phyloP scores from a whole-genome alignment of 176 grass and related monocot genomes.

The Triticum turgidum region DNA sequence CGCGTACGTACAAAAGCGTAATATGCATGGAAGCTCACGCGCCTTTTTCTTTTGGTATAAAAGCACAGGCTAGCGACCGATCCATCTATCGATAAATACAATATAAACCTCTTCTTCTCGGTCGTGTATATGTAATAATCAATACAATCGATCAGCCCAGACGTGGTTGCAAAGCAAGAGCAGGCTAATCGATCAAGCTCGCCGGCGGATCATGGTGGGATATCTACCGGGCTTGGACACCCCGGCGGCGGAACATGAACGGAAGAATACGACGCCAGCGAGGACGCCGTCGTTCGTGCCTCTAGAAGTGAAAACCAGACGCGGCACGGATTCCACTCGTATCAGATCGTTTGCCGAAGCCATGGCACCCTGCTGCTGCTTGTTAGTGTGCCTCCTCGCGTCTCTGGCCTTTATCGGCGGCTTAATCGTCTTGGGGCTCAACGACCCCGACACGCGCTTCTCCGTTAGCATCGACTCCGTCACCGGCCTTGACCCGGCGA shows the following conservation, averaged over 20 bases:
- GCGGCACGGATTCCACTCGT: not conserved
- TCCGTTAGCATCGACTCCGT: not conserved
- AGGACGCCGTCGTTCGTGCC: not conserved
- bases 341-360: too few species aligned
- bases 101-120: not conserved
- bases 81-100: not conserved
- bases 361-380: too few species aligned
- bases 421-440: not conserved
- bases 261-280: not conserved
- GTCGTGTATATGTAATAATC: not conserved
- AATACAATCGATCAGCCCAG: not conserved
- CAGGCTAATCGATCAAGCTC: not conserved
- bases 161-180: not conserved
- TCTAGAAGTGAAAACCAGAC: not conserved
- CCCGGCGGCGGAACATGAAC: too few species aligned
- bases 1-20: too few species aligned
- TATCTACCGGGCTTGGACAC: not conserved
- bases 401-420: too few species aligned
- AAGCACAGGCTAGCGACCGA: not conserved
- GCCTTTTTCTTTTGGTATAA: not conserved
- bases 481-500: not conserved
- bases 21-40: not conserved
- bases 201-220: not conserved
- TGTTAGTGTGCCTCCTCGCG: not conserved
- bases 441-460: not conserved